phyloP scores from a whole-genome alignment of 768 basidiomycete species.

The Terana coerulea region DNA sequence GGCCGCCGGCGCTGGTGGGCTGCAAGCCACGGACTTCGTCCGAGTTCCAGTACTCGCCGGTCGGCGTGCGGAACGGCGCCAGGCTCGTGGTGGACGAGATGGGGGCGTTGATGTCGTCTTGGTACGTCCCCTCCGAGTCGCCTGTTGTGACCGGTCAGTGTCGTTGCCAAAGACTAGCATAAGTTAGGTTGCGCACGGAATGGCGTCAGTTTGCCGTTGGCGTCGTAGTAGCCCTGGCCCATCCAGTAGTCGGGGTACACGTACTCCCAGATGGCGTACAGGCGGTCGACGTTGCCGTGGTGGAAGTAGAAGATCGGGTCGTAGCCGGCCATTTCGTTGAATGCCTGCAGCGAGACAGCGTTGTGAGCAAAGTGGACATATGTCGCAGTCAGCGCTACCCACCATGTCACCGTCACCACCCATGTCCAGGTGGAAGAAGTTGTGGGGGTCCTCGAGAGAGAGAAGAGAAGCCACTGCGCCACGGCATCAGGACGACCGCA shows the following conservation, averaged over 20 bases:
- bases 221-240: neutral
- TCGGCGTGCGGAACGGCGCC: slow-evolving; percentile 2
- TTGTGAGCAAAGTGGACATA: neutral
- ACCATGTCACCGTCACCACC: slow-evolving; percentile 9
- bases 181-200: neutral
- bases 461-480: neutral
- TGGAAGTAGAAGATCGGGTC: slow-evolving; percentile 10
- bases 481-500: neutral
- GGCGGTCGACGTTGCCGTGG: slow-evolving; percentile 9
- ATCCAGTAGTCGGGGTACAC: slow-evolving; percentile 10
- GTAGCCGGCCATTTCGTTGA: slow-evolving; percentile 3
- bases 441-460: slow-evolving; percentile 5
- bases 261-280: slow-evolving; percentile 9
- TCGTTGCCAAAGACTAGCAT: neutral
- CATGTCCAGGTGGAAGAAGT: neutral
- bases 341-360: neutral
- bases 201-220: neutral
- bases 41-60: neutral
- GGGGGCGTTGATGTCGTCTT: neutral
- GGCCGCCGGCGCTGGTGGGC: too few relatives aligned
- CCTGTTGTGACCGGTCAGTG: neutral
- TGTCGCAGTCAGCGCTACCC: neutral
- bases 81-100: neutral
- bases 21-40: slow-evolving; percentile 4
- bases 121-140: slow-evolving; percentile 3